phyloP scores from a whole-genome alignment of 73 alveolate genomes.

The Diophrys sp. region DNA sequence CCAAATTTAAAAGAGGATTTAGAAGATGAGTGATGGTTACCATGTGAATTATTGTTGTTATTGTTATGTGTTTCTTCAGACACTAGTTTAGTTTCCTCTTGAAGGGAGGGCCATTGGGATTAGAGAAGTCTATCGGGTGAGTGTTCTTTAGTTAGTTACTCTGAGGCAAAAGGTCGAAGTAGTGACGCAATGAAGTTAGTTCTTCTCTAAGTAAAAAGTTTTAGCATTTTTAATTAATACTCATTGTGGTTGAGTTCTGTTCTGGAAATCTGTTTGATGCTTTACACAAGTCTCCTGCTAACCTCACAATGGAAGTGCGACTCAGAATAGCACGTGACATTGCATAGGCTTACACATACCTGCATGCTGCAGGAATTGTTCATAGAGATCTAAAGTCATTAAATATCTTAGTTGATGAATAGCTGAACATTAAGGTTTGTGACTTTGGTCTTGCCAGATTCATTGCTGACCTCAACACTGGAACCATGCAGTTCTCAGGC shows the following conservation, averaged over 20 bases:
- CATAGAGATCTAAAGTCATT: slow-evolving; percentile 95
- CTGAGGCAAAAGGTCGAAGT: no score
- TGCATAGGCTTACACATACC: slow-evolving; percentile 74
- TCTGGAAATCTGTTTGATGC: slow-evolving; percentile 82
- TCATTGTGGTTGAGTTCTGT: slow-evolving; percentile 88
- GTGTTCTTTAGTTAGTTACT: no score
- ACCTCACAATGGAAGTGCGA: slow-evolving; percentile 23
- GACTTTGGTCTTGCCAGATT: slow-evolving; percentile 96
- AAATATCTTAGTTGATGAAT: slow-evolving; percentile 80
- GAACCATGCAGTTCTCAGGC: slow-evolving; percentile 94
- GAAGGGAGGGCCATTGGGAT: no score
- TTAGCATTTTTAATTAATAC: no score
- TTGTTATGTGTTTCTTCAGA: no score
- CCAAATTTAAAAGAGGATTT: background rate
- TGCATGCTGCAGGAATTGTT: slow-evolving; percentile 90
- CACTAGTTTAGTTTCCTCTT: no score
- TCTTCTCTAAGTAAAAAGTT: no score
- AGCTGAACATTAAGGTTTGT: slow-evolving; percentile 81
- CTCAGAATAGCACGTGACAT: slow-evolving; percentile 71
- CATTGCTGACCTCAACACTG: slow-evolving; percentile 87
- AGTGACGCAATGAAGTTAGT: no score
- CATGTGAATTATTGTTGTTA: no score
- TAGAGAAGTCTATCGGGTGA: no score
- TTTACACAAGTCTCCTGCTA: slow-evolving; percentile 60
- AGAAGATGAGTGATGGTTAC: no score